Base-by-base conservation (phyloP, 257 asterid genomes). In the Ajuga chamaepitys region DNA sequence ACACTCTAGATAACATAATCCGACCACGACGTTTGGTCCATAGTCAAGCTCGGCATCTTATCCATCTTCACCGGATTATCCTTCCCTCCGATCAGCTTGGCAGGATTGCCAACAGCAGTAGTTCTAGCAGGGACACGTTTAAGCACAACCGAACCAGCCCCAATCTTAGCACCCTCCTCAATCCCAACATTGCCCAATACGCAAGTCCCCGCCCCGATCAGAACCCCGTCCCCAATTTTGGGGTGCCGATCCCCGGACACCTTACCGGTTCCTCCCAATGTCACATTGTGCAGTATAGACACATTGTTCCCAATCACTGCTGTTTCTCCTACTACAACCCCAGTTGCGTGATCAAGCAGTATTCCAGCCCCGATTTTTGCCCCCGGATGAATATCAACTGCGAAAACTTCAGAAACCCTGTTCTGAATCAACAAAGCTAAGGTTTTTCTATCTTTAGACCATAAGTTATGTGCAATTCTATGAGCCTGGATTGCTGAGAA, bases 231-330 rank as follows among this genome's bases (percentile, higher is more conserved):
- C 0, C 88, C 85, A 18, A 82, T 79, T 12, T 82, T 82, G 26
- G 85, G 88, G 20, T 79, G 85, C 4, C 88, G 68, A 7, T 82
- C 85, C 0, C 88, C 88, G 3, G 60, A 56, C 0, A 26, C 80
- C 80, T 82, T 82, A 2, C 88, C 88, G 1, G 88, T 82, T 1
- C 88, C 88, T 9, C 88, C 88, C 76, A 82, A 53, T 4, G 88
- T 82, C 70, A 82, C 88, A 25, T 77, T 79, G n/a, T 82, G 85
- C 74, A 82, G 58, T 41, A 82, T 82, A 5, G 88, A 82, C 28
- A 82, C 85, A 41, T 79, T 71, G 10, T 82, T 50, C 57, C 88
- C 88, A 46, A 82, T 74, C 9, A 76, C 83, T 0, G 88, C 85
- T 3, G 88, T 82, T 25, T 82, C 88, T 9, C 88, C 88, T 0